A percentile compares a stretch with the other conserved stretches of the same genome.
phyloP scores from a whole-genome alignment of 192 early-diverging fungal genomes.

The Umbelopsis sp. region DNA sequence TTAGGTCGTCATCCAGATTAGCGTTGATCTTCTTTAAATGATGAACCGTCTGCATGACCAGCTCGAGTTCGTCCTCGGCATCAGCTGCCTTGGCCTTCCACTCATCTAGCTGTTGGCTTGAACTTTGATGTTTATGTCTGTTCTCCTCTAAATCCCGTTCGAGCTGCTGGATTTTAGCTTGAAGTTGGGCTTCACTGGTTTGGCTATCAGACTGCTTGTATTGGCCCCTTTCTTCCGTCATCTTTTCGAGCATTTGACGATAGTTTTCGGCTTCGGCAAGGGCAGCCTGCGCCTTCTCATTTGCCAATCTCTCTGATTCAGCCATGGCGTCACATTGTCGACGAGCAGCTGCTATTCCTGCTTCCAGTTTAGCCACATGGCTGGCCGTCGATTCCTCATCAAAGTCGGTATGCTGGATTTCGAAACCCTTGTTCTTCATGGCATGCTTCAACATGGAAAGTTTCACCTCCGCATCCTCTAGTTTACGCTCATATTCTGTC shows the following conservation, averaged over 20 bases:
- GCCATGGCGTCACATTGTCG: background rate
- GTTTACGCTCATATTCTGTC: slow-evolving; percentile 40
- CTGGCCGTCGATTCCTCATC: background rate
- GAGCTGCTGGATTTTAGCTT: background rate
- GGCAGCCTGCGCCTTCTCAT: slow-evolving; percentile 10
- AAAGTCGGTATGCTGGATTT: background rate
- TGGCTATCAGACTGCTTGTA: background rate
- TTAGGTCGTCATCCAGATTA: slow-evolving; percentile 6
- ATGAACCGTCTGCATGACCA: slow-evolving; percentile 8
- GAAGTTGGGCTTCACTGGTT: background rate
- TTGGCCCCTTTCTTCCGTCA: background rate
- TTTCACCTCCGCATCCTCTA: slow-evolving; percentile 55
- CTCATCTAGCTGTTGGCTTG: background rate
- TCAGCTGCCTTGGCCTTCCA: slow-evolving; percentile 14
- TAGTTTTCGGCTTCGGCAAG: slow-evolving; percentile 8
- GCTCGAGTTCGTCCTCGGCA: slow-evolving; percentile 6
- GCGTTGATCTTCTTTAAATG: background rate
- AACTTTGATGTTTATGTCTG: background rate
- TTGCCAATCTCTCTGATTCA: slow-evolving; percentile 7
- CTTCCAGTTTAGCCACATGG: slow-evolving; percentile 3
- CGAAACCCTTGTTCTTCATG: slow-evolving; percentile 33
- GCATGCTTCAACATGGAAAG: slow-evolving; percentile 51
- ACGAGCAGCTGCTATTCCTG: background rate
- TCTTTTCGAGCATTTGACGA: background rate
- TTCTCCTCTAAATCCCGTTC: background rate